Percentiles rank a stretch among this genome's conserved stretches.
These are phyloP conservation scores for Cryptosporidium ubiquitum DNA, from an alignment of 169 alveolate genomes.

Conservation along the genomic window DNA sequence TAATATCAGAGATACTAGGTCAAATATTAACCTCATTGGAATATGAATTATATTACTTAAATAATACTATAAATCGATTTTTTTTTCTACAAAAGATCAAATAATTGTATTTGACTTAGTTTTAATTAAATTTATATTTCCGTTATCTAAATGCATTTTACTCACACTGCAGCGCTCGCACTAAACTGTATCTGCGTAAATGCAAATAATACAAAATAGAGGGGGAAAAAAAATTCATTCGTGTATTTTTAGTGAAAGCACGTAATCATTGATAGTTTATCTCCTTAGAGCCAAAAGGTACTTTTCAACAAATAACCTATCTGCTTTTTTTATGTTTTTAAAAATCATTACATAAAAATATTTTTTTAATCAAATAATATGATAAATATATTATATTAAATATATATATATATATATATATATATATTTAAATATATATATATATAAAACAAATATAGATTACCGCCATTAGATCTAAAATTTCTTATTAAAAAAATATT, in stretches of 20 bases:
- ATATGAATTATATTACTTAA: background rate
- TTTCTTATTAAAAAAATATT: background rate
- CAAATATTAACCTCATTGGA: background rate
- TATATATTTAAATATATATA: background rate
- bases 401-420: background rate
- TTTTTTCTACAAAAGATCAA: background rate
- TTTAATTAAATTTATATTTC: background rate
- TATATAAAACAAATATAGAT: background rate
- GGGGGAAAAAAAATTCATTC: background rate
- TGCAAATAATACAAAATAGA: background rate
- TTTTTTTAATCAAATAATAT: background rate
- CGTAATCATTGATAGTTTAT: background rate
- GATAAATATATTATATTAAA: background rate
- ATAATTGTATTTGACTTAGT: background rate
- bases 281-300: background rate
- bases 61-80: background rate
- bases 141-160: conserved; percentile 11
- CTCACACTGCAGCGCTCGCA: conserved; percentile 68
- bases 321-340: background rate
- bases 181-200: background rate
- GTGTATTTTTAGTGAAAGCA: background rate
- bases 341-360: background rate
- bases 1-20: background rate
- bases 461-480: conserved; percentile 64
- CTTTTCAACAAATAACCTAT: background rate